phyloP scores from a whole-genome alignment of 495 filamentous ascomycete species.

The Penicillium bialowiezense region DNA sequence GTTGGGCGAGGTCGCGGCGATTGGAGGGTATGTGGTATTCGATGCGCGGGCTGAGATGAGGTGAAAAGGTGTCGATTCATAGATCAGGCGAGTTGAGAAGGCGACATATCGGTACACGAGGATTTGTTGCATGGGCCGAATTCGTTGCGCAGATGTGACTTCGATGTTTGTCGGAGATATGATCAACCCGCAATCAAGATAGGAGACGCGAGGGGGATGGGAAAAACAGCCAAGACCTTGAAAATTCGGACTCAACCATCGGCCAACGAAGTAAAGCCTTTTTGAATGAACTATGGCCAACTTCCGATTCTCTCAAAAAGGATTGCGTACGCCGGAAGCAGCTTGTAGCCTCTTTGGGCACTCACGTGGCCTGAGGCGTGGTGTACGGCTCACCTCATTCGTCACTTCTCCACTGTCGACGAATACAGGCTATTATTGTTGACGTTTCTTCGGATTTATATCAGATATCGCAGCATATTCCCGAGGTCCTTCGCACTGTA shows the following conservation, averaged over 20 bases:
- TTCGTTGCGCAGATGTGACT: constrained; percentile 5
- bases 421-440: too few species aligned
- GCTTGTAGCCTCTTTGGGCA: constrained; percentile 2
- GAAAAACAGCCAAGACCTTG: not conserved
- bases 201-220: not conserved
- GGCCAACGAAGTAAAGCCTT: not conserved
- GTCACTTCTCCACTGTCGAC: too few species aligned
- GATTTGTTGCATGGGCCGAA: constrained; percentile 2
- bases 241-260: not conserved
- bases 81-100: constrained; percentile 1
- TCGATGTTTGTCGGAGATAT: not conserved
- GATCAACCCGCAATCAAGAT: not conserved
- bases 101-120: constrained; percentile 5
- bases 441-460: too few species aligned
- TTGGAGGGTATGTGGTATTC: not conserved
- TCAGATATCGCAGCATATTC: too few species aligned
- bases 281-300: not conserved
- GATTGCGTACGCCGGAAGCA: constrained; percentile 16
- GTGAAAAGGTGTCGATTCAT: not conserved
- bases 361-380: constrained; percentile 7
- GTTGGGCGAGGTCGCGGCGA: not conserved
- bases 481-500: not conserved
- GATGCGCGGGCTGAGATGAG: constrained; percentile 1
- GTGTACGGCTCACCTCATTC: too few species aligned
- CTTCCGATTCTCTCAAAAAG: not conserved